Evolutionary conservation across 148 eudicot species (phyloP).

Genomic region (Camellia granthamiana): DNA sequence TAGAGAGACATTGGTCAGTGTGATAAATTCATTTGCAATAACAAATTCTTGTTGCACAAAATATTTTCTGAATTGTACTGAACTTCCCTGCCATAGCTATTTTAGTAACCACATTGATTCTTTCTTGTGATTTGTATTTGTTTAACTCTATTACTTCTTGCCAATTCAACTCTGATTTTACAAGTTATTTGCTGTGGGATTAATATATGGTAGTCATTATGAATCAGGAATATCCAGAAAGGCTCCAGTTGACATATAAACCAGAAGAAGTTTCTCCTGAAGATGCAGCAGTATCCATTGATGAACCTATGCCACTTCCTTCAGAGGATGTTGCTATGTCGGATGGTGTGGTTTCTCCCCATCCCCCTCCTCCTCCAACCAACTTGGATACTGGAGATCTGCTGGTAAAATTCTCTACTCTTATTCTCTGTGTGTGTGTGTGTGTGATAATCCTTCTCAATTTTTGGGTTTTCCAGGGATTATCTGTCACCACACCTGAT

Average conservation of each 20-base stretch:
- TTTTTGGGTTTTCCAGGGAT: slow-evolving; percentile 49
- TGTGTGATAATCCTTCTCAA: neutral
- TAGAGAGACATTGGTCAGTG: slow-evolving; percentile 65
- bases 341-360: slow-evolving; percentile 32
- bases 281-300: slow-evolving; percentile 32
- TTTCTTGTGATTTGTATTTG: neutral
- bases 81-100: neutral
- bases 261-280: slow-evolving; percentile 67
- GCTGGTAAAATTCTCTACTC: slow-evolving; percentile 42
- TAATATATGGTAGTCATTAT: neutral
- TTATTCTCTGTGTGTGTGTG: neutral
- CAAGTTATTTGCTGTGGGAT: neutral
- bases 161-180: neutral
- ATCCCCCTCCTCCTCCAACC: slow-evolving; percentile 41
- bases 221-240: slow-evolving; percentile 90
- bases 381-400: slow-evolving; percentile 68
- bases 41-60: slow-evolving; percentile 32
- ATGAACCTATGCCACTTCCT: slow-evolving; percentile 52
- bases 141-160: neutral
- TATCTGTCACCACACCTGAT: slow-evolving; percentile 50
- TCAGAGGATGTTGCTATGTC: slow-evolving; percentile 37
- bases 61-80: neutral
- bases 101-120: neutral
- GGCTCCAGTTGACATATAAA: slow-evolving; percentile 78
- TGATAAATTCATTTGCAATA: slow-evolving; percentile 18